Evolutionary conservation across 2,329 filamentous ascomycete genomes (phyloP).

Genomic region (Talaromyces albobiverticillius): DNA sequence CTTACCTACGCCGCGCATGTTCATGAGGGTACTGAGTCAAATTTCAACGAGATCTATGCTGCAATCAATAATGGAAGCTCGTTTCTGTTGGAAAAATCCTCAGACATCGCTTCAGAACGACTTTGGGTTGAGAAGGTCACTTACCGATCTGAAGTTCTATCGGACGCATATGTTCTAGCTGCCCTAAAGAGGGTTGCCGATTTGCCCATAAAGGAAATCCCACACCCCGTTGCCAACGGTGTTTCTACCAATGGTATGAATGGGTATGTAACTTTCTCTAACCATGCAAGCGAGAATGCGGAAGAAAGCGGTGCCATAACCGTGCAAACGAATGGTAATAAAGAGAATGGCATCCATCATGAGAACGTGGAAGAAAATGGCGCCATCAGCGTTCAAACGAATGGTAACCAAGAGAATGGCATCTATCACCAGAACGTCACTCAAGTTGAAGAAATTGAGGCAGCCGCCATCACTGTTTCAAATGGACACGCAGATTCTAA

Average conservation of each 20-base stretch:
- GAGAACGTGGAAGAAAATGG: no score
- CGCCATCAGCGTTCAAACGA: not conserved
- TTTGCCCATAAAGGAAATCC: not conserved
- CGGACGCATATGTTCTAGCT: conserved; percentile 27
- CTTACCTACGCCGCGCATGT: conserved; percentile 16
- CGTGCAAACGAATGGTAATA: not conserved
- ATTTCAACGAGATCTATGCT: not conserved
- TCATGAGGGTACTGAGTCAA: not conserved
- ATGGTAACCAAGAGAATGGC: not conserved
- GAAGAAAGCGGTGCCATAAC: no score
- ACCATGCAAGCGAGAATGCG: not conserved
- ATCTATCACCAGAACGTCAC: not conserved
- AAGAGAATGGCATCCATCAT: not conserved
- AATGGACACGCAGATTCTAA: not conserved
- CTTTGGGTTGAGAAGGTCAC: conserved; percentile 25
- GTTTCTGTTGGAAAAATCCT: not conserved
- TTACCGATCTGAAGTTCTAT: conserved; percentile 20
- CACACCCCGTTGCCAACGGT: not conserved
- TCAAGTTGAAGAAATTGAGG: no score
- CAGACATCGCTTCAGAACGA: conserved; percentile 12
- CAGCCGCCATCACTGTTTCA: no score
- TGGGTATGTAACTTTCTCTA: not conserved
- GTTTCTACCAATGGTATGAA: not conserved
- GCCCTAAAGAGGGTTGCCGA: conserved; percentile 18
- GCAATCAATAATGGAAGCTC: not conserved